These are phyloP conservation scores for Boletus subparvulus DNA, from an alignment of 768 basidiomycete species.

Conservation along the genomic window DNA sequence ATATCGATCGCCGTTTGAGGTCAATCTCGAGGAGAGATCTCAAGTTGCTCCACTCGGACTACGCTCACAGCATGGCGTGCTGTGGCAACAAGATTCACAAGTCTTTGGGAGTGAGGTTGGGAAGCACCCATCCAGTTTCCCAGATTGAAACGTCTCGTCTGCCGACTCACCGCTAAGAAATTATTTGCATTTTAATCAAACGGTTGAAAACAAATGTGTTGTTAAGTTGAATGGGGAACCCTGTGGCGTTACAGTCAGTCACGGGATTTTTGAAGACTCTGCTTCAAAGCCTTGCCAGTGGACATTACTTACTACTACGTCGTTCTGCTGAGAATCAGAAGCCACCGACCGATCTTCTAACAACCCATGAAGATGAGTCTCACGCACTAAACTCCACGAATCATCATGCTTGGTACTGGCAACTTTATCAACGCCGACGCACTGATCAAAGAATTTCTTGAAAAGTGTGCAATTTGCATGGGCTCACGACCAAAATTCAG, in stretches of 20 bases:
- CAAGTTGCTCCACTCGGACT: neutral
- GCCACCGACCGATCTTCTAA: neutral
- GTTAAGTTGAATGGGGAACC: too few relatives aligned
- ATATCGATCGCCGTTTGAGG: slow-evolving; percentile 7
- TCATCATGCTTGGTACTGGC: neutral
- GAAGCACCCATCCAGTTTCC: neutral
- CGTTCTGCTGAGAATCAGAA: neutral
- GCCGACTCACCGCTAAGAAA: neutral
- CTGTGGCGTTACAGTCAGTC: neutral
- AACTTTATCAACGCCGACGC: too few relatives aligned
- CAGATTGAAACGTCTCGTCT: neutral
- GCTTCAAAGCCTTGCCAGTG: too few relatives aligned
- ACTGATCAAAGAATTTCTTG: too few relatives aligned
- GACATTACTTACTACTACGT: too few relatives aligned
- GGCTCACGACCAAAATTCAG: neutral
- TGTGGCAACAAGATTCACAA: slow-evolving; percentile 7
- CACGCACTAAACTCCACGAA: neutral
- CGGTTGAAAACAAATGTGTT: too few relatives aligned
- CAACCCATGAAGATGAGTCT: neutral
- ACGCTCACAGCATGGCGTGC: neutral
- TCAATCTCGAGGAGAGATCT: slow-evolving; percentile 5
- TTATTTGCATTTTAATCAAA: neutral
- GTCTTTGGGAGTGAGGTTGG: neutral
- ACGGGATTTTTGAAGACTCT: too few relatives aligned
- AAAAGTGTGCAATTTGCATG: neutral